These are phyloP conservation scores for Geotrichum klebahnii DNA, from an alignment of 1,139 yeast genomes.

Conservation along the genomic window DNA sequence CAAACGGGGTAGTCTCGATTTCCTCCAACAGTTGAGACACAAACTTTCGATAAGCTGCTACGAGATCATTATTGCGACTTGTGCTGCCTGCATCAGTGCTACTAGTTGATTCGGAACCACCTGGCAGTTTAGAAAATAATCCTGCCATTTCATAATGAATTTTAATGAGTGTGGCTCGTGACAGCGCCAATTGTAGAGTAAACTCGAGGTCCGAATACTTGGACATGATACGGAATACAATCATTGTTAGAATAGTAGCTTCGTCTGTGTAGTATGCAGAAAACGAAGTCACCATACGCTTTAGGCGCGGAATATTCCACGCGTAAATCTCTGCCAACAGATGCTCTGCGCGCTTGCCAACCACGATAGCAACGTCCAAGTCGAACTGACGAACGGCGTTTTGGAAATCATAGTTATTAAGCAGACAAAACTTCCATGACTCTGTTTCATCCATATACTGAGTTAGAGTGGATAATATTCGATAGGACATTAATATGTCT, in stretches of 20 bases:
- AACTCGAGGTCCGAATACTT: conserved; percentile 34
- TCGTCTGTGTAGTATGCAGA: conserved; percentile 34
- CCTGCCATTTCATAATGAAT: conserved; percentile 37
- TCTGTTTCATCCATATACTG: conserved; percentile 33
- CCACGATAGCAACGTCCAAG: conserved; percentile 36
- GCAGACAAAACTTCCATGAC: conserved; percentile 34
- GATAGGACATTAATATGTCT: conserved; percentile 34
- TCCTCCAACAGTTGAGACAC: conserved; percentile 36
- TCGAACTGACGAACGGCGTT: conserved; percentile 35
- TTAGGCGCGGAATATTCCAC: conserved; percentile 37
- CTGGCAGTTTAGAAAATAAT: conserved; percentile 27
- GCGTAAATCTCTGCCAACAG: conserved; percentile 33
- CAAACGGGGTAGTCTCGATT: conserved; percentile 36
- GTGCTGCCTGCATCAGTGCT: background rate
- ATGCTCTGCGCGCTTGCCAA: conserved; percentile 32
- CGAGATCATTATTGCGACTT: conserved; percentile 20
- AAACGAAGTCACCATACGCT: conserved; percentile 32
- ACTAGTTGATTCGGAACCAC: conserved; percentile 16
- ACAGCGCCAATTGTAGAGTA: conserved; percentile 36
- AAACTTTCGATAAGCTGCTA: conserved; percentile 35
- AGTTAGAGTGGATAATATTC: conserved; percentile 31
- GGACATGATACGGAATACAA: conserved; percentile 36
- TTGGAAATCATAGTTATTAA: conserved; percentile 33
- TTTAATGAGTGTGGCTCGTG: conserved; percentile 38
- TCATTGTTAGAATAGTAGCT: conserved; percentile 36